Evolutionary conservation across 129 eudicot species (phyloP).

Genomic region (Pulicaria dysenterica): DNA sequence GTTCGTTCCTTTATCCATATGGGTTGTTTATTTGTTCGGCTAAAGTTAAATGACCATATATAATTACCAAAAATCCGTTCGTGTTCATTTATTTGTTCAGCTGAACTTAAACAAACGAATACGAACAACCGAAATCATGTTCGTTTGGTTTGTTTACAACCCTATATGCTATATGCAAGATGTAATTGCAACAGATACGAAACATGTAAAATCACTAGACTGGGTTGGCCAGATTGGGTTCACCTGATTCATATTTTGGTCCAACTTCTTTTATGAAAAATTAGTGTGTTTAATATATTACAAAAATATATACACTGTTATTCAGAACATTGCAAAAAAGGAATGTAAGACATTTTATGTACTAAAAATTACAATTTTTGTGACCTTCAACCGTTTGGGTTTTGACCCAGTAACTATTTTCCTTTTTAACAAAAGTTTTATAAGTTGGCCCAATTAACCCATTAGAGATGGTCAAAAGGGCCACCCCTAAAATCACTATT

Average conservation of each 20-base stretch:
- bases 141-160: too few relatives aligned
- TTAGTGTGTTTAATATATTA: neutral
- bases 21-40: too few relatives aligned
- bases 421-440: neutral
- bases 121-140: too few relatives aligned
- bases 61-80: too few relatives aligned
- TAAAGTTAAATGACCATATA: too few relatives aligned
- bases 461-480: neutral
- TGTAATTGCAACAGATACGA: neutral
- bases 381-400: neutral
- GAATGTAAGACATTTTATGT: neutral
- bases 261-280: neutral
- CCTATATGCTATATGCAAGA: neutral
- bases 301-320: neutral
- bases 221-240: neutral
- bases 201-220: neutral
- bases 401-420: conserved; percentile 8
- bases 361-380: neutral
- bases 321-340: neutral
- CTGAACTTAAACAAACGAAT: too few relatives aligned
- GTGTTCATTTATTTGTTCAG: too few relatives aligned
- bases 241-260: neutral
- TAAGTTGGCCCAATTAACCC: conserved; percentile 2
- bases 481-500: neutral
- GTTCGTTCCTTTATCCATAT: too few relatives aligned